Base-by-base conservation (phyloP, 2,329 filamentous ascomycete species). In the Scedosporium aurantiacum region DNA sequence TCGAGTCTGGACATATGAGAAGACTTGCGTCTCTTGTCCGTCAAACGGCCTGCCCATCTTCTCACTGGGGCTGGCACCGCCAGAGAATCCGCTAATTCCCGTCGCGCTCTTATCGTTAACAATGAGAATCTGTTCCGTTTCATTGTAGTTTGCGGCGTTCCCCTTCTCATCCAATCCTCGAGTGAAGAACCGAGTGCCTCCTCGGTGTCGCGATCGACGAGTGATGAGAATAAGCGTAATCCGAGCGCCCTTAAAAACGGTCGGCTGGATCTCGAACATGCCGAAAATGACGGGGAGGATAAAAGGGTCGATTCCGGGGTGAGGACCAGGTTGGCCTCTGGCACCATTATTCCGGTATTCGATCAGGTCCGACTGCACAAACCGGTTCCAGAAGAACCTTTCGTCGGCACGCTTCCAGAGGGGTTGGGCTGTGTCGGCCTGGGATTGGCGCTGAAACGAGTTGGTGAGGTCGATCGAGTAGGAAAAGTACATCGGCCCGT, bases 311-410 rank as follows among this genome's bases (percentile, higher is more conserved):
- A 87, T 85, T 10, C 82, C 88, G 3, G 88, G 81, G 69, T 96
- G 91, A 27, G 87, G 80, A 0, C 86, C 87, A 25, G 80, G 79
- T 60, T 88, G 83, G 61, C 84, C 82, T 64, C 88, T 77, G 47
- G 81, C 82, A 54, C 84, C 84, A 41, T 70, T 74, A 45, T 79
- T 83, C 64, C 93, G 86, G 71, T 96, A 96, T 72, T 96, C 86
- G 69, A 97, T 96, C 63, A 99, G 76, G 69, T 97, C 91, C 6
- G 89, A 88, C 72, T 93, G 90, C 57, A 97, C 82, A 73, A 96
- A 95, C 65, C 88, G 87, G 75, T 99, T 99, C 91, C 93, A 99
- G 79, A 97, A 99, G 80, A 99, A 99, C 65, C 94, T 90, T 72
- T 97, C 92, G 73, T 99, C 94, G 65, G 93, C 88, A 67, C 91